Base-by-base conservation (phyloP, 192 early-diverging fungal genomes). In the Geranomyces michiganensis region DNA sequence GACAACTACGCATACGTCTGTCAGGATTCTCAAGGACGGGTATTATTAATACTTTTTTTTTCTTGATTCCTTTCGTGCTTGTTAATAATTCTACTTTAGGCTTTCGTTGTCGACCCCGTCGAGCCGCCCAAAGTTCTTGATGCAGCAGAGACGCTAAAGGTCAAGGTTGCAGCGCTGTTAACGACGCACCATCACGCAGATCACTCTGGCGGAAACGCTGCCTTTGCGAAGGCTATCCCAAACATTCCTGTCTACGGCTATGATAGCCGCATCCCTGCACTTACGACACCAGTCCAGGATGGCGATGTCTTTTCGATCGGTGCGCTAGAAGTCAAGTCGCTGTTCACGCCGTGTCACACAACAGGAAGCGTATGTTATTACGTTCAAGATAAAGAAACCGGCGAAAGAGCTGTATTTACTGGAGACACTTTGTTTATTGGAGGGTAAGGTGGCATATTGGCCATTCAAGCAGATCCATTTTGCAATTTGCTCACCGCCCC, bases 331-430 rank as follows among this genome's bases (percentile, higher is more conserved):
- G 78, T 95, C 8, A 91, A 85, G 10, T 86, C 93, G 0, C 71
- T 96, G 0, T 84, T 87, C 76, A 97, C 95, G 0, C 79, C 82
- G 31, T 92, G 96, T 65, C 96, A 98, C 78, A 98, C 96, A 8
- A 88, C 82, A 4, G 76, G 33, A 29, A 55, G 64, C 45, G 89
- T 98, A 9, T 88, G 90, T 71, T 98, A 89, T 79, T 94, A 85
- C 76, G 84, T 95, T 19, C 83, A 82, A 43, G 89, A 90, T 73
- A 17, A 22, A 21, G 30, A 45, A n/a, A 82, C 75, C 12, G 71
- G 83, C 14, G 87, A 92, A 56, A 80, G 78, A 53, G 90, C 87
- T 17, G 93, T 94, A 22, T 98, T 98, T 70, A 96, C 94, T 10
- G 96, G 96, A 22, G 92, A 94, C 61, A 93, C 91, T 10, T 76